Base-by-base conservation (phyloP, 2,329 filamentous ascomycete genomes). In the Aspergillus puulaauensis region DNA sequence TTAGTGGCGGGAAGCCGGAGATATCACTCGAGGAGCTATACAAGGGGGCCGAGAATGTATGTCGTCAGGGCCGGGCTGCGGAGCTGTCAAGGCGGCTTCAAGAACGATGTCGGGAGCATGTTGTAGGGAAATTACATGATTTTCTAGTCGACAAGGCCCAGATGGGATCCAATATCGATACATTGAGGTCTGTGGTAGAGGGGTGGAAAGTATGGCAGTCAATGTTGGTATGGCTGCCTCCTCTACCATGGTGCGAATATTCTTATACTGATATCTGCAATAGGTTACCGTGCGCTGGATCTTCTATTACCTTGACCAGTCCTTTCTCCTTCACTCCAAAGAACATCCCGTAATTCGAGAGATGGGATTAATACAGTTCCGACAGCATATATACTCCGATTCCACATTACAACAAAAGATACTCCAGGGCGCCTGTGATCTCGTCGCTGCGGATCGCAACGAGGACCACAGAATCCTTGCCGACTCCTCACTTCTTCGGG, bases 231-330 rank as follows among this genome's bases (percentile, higher is more conserved):
- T 64, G 84, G 15, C n/a, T 17, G 11, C 7, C 15, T 27, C 24
- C 2, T 12, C 21, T 47, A 11, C 7, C 7, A 6, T 37, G 11
- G 7, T 14, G 15, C n/a, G 8, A 17, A 33, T 15, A n/a, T 6
- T n/a, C 5, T 37, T 19, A 11, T 52, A 48, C 23, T 56, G 15
- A 52, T 48, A 27, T 49, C 17, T 7, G 14, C 9, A 17, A 48
- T 65, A 92, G 87, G 84, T 87, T 63, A 87, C 88, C 14, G 85
- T 99, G 52, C 86, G 92, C 49, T 93, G 90, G 62, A 89, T 96
- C 40, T 98, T 97, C 76, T 96, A 92, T 77, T 99, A 93, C 69
- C 83, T 99, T 63, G 93, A 99, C 72, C 87, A 95, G 61, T 90
- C 92, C 2, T 97, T 92, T 70, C 82, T 99, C 7, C 80, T 96